phyloP scores from a whole-genome alignment of 768 basidiomycete species.

The Boletus sensibilis region DNA sequence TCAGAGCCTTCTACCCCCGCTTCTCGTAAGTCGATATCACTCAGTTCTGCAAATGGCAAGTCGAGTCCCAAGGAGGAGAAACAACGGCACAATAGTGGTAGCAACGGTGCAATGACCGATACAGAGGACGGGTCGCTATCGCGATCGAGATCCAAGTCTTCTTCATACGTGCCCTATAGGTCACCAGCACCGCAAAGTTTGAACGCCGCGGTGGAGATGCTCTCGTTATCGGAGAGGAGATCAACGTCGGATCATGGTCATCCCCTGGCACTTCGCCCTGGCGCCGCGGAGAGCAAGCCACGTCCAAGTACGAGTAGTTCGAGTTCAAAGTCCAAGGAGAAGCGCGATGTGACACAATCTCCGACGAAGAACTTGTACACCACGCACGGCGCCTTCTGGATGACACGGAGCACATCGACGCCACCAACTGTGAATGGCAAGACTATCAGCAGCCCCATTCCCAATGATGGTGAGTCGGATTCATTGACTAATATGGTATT shows the following conservation, averaged over 20 bases:
- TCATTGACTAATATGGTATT: not conserved
- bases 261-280: constrained; percentile 17
- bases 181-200: constrained; percentile 67
- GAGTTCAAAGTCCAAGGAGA: constrained; percentile 28
- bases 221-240: constrained; percentile 37
- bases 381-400: constrained; percentile 33
- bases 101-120: constrained; percentile 28
- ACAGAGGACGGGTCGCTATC: constrained; percentile 40
- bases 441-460: constrained; percentile 65
- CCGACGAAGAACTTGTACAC: constrained; percentile 46
- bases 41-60: constrained; percentile 35
- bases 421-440: constrained; percentile 56
- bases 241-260: constrained; percentile 31
- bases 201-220: constrained; percentile 67
- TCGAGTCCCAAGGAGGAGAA: constrained; percentile 36
- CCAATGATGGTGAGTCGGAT: constrained; percentile 58
- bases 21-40: constrained; percentile 45
- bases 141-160: constrained; percentile 52
- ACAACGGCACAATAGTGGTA: constrained; percentile 25
- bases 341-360: constrained; percentile 39
- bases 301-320: constrained; percentile 34
- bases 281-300: constrained; percentile 25
- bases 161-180: constrained; percentile 53
- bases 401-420: constrained; percentile 36
- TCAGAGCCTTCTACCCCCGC: constrained; percentile 62